phyloP scores from a whole-genome alignment of 2,329 filamentous ascomycete species.

The Xylariaceae sp. region DNA sequence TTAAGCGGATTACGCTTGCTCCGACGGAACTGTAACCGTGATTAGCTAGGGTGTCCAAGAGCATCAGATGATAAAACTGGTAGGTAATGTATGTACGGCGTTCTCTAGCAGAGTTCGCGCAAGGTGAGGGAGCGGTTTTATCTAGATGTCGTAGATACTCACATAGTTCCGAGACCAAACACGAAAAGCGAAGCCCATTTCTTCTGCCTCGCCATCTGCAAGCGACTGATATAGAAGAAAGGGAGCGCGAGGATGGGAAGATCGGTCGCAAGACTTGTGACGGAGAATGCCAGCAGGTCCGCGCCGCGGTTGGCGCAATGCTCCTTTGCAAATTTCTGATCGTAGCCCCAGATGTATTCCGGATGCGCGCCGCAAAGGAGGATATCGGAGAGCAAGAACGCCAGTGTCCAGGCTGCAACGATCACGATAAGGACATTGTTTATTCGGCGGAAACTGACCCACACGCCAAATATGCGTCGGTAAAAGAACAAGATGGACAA shows the following conservation, averaged over 20 bases:
- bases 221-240: constrained; percentile 16
- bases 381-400: constrained; percentile 15
- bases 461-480: constrained; percentile 17
- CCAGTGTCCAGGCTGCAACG: constrained; percentile 10
- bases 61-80: neutral
- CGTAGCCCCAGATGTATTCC: constrained; percentile 15
- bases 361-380: constrained; percentile 14
- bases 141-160: neutral
- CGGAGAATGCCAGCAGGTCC: constrained; percentile 14
- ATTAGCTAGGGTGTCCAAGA: neutral
- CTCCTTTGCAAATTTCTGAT: constrained; percentile 11
- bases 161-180: constrained; percentile 17
- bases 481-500: constrained; percentile 18
- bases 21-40: constrained; percentile 10
- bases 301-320: constrained; percentile 16
- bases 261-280: constrained; percentile 17
- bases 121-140: neutral
- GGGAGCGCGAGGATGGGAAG: constrained; percentile 12
- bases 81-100: neutral
- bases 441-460: constrained; percentile 12
- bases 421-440: constrained; percentile 15
- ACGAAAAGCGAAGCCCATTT: constrained; percentile 16
- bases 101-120: neutral
- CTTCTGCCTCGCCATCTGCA: constrained; percentile 16
- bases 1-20: constrained; percentile 15